phyloP scores from a whole-genome alignment of 768 basidiomycete species.

The Tremella yokohamensis region DNA sequence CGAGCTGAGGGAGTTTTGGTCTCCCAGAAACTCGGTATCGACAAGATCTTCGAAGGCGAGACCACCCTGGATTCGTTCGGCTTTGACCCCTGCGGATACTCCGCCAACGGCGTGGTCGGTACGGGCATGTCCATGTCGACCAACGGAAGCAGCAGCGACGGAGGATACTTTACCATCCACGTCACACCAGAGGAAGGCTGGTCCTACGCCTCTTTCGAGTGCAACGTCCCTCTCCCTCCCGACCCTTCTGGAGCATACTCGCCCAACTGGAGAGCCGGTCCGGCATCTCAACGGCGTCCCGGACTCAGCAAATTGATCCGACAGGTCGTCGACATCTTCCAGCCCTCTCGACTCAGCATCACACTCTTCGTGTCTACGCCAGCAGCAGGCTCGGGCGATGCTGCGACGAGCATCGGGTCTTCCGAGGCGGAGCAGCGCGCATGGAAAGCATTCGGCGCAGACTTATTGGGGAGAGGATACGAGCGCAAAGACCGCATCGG shows the following conservation, averaged over 20 bases:
- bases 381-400: conserved; percentile 38
- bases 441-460: conserved; percentile 57
- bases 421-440: conserved; percentile 62
- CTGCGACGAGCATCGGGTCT: conserved; percentile 37
- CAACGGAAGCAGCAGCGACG: conserved; percentile 46
- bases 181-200: conserved; percentile 97
- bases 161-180: conserved; percentile 97
- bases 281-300: conserved; percentile 52
- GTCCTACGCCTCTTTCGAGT: conserved; percentile 98
- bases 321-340: conserved; percentile 88
- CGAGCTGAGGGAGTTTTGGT: conserved; percentile 59
- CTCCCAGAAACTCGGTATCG: conserved; percentile 71
- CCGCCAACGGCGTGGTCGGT: conserved; percentile 77
- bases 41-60: conserved; percentile 73
- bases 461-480: conserved; percentile 56
- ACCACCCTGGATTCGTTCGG: conserved; percentile 88
- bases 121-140: conserved; percentile 53
- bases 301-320: conserved; percentile 76
- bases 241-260: conserved; percentile 31
- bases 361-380: conserved; percentile 75
- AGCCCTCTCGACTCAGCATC: conserved; percentile 76
- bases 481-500: conserved; percentile 92
- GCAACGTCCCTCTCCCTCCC: conserved; percentile 70
- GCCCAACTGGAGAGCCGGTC: conserved; percentile 45
- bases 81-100: conserved; percentile 94